These are phyloP conservation scores for Mariannaea elegans DNA, from an alignment of 2,329 filamentous ascomycete species.

Conservation along the genomic window DNA sequence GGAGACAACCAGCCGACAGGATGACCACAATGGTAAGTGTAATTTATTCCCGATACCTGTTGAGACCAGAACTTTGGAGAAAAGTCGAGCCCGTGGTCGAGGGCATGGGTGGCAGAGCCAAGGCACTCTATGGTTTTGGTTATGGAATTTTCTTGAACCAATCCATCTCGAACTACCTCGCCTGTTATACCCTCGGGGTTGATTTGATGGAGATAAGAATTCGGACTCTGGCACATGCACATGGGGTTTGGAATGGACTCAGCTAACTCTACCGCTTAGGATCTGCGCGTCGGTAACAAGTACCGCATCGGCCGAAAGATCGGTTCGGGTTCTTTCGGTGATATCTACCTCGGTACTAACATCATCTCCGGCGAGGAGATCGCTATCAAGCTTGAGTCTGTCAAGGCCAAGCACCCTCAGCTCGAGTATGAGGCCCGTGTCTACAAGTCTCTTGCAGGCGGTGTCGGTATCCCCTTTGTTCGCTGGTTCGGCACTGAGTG, in stretches of 20 bases:
- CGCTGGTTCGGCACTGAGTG: conserved; percentile 99
- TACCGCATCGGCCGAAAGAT: conserved; percentile 99
- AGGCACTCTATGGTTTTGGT: too few species aligned
- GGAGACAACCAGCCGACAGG: conserved; percentile 40
- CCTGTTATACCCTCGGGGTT: neutral
- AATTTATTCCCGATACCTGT: neutral
- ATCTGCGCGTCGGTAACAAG: conserved; percentile 98
- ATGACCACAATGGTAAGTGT: conserved; percentile 63
- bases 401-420: conserved; percentile 99
- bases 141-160: too few species aligned
- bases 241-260: neutral
- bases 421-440: conserved; percentile 98
- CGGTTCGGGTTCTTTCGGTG: conserved; percentile 95
- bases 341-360: conserved; percentile 99
- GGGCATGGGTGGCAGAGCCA: neutral
- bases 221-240: too few species aligned
- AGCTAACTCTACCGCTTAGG: conserved; percentile 61
- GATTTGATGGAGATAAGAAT: too few species aligned
- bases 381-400: conserved; percentile 98
- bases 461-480: conserved; percentile 97
- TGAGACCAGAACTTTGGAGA: neutral
- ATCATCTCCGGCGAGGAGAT: conserved; percentile 99
- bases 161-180: too few species aligned
- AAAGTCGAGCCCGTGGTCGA: neutral
- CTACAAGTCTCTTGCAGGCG: conserved; percentile 88